Evolutionary conservation across 441 rosid species (phyloP).

Genomic region (Manihot esculenta): DNA sequence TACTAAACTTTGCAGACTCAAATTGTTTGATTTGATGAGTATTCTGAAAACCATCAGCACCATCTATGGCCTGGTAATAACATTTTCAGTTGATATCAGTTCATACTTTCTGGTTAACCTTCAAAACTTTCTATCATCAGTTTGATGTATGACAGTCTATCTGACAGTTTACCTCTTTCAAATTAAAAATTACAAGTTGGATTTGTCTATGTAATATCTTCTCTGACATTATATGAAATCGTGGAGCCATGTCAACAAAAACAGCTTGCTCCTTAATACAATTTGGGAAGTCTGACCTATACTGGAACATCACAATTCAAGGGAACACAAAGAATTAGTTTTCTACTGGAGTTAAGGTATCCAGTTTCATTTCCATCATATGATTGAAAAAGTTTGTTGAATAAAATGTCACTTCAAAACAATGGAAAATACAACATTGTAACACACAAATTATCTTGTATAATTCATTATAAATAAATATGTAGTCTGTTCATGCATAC

Average conservation of each 20-base stretch:
- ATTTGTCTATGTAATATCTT: slow-evolving; percentile 82
- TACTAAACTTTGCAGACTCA: slow-evolving; percentile 85
- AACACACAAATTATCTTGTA: not conserved
- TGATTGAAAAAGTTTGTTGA: not conserved
- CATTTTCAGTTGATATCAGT: slow-evolving; percentile 10
- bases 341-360: slow-evolving; percentile 1
- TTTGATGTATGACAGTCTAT: not conserved
- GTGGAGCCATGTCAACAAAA: slow-evolving; percentile 90
- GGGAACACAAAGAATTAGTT: slow-evolving; percentile 3
- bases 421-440: not conserved
- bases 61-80: slow-evolving; percentile 74
- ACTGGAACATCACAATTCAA: slow-evolving; percentile 47
- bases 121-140: slow-evolving; percentile 1
- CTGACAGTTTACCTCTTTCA: slow-evolving; percentile 60
- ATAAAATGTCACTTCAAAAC: not conserved
- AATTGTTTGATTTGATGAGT: slow-evolving; percentile 81
- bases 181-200: slow-evolving; percentile 63
- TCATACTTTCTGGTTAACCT: slow-evolving; percentile 5
- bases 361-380: not conserved
- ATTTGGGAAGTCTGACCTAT: slow-evolving; percentile 82
- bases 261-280: slow-evolving; percentile 80
- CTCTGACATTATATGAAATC: slow-evolving; percentile 78
- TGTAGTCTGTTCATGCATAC: slow-evolving; percentile 36
- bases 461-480: not conserved
- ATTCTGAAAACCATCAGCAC: slow-evolving; percentile 94